Evolutionary conservation across 306 rosid genomes (phyloP).

Genomic region (Carpinus viminea): DNA sequence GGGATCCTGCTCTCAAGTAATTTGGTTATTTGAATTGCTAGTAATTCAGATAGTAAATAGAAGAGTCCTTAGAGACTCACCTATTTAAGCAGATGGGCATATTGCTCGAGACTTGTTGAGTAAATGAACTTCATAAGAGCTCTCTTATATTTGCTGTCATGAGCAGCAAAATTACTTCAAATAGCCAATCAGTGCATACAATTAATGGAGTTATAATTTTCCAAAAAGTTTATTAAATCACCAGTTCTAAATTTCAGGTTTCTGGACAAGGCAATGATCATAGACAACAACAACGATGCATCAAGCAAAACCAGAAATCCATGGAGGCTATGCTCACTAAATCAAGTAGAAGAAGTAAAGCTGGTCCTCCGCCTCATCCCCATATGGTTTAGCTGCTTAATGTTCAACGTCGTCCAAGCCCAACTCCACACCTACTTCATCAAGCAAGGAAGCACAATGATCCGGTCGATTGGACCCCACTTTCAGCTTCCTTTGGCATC

Average conservation of each 20-base stretch:
- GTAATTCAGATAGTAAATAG: no score
- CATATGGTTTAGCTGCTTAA: constrained; percentile 67
- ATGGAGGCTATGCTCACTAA: constrained; percentile 73
- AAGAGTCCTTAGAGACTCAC: no score
- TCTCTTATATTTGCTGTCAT: no score
- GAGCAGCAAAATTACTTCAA: no score
- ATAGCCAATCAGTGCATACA: no score
- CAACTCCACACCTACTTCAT: constrained; percentile 60
- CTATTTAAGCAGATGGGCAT: no score
- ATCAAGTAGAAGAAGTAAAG: constrained; percentile 82
- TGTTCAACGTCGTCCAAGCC: constrained; percentile 58
- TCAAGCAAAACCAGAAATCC: constrained; percentile 51
- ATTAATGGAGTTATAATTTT: no score
- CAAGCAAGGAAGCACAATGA: constrained; percentile 66
- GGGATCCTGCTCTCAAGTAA: no score
- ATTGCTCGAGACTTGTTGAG: no score
- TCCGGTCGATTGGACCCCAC: constrained; percentile 52
- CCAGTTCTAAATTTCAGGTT: constrained; percentile 33
- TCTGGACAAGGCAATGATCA: constrained; percentile 68
- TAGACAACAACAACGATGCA: constrained; percentile 44
- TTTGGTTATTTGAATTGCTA: no score
- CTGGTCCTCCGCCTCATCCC: constrained; percentile 63
- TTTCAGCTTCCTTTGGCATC: constrained; percentile 67
- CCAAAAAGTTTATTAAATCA: neutral
- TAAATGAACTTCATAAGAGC: no score